Percentiles rank a stretch among this genome's conserved stretches.
Evolutionary conservation across 306 rosid genomes (phyloP).

Genomic region (Lathyrus sativus): DNA sequence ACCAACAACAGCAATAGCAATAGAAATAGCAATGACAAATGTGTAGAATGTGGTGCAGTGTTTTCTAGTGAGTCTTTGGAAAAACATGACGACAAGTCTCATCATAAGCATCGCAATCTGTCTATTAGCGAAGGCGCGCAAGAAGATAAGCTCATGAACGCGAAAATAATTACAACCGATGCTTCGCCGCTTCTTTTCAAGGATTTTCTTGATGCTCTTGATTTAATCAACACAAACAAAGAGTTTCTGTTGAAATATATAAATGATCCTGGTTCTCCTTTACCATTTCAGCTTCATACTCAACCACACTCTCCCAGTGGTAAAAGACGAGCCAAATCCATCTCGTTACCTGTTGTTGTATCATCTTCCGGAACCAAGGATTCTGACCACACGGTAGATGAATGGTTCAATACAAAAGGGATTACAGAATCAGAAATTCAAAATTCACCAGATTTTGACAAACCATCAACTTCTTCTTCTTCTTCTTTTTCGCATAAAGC

Average conservation of each 20-base stretch:
- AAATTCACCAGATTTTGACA: not conserved
- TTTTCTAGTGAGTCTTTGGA: conserved; percentile 22
- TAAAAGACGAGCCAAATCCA: conserved; percentile 46
- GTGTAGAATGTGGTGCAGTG: conserved; percentile 41
- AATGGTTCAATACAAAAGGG: not conserved
- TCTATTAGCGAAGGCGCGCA: conserved; percentile 1
- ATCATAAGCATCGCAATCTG: conserved; percentile 35
- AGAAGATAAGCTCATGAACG: conserved; percentile 45
- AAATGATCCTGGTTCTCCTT: conserved; percentile 59
- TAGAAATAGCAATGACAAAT: conserved; percentile 11
- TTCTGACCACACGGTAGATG: conserved; percentile 34
- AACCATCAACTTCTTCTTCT: conserved; percentile 31
- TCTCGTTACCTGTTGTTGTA: conserved; percentile 51
- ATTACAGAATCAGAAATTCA: conserved; percentile 22
- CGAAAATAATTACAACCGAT: conserved; percentile 50
- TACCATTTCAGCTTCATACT: conserved; percentile 38
- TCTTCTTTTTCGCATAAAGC: conserved; percentile 19
- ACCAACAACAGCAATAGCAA: not conserved
- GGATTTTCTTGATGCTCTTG: conserved; percentile 68
- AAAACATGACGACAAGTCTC: conserved; percentile 25
- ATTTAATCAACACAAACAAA: conserved; percentile 55
- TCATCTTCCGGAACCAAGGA: conserved; percentile 38
- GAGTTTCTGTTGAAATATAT: conserved; percentile 51
- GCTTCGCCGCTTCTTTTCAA: conserved; percentile 53
- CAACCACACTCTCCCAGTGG: conserved; percentile 39